Base-by-base conservation (phyloP, 2,329 filamentous ascomycete species). In the Cladosporium sp. region DNA sequence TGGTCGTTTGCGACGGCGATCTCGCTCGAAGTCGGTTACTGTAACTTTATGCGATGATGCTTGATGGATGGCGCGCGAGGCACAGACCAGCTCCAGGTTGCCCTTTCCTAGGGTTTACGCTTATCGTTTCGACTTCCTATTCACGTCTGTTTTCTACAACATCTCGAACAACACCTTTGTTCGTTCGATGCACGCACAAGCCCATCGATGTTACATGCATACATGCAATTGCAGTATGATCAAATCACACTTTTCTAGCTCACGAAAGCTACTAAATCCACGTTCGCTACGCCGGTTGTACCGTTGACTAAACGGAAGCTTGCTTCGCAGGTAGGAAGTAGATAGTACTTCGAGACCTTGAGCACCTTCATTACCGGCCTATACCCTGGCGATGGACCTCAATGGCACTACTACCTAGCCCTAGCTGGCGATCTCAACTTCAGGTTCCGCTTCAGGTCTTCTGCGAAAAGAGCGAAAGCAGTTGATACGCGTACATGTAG, bases 11-110 rank as follows among this genome's bases (percentile, higher is more conserved):
- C 51, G 51, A 54, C 51, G 51, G 51, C 51, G 51, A 54, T 54
- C 51, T 32, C 26, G 16, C 32, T 11, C 18, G 51, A n/a, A 54
- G 51, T 30, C 51, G 25, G 51, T 43, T n/a, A n/a, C 16, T n/a
- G 26, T 54, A 54, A 54, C 51, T 54, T 54, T 54, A 54, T 54
- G 26, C 51, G 51, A 54, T 54, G 18, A 30, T 32, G 51, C n/a
- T 32, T 23, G 18, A 30, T 32, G 51, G 30, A 54, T 23, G 18
- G 49, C 49, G 51, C 51, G 28, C 16, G 51, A n/a, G 16, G 51
- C 51, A 54, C 51, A 16, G 51, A 32, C 51, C 51, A 32, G 26
- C 18, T 54, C 13, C 23, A 26, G 23, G 13, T 7, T 51, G 39
- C 7, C 39, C 39, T 46, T n/a, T 13, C 39, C 3, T 46, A 46